Evolutionary conservation across 1,284 basidiomycete genomes (phyloP).

Genomic region (Ganoderma multipileum): DNA sequence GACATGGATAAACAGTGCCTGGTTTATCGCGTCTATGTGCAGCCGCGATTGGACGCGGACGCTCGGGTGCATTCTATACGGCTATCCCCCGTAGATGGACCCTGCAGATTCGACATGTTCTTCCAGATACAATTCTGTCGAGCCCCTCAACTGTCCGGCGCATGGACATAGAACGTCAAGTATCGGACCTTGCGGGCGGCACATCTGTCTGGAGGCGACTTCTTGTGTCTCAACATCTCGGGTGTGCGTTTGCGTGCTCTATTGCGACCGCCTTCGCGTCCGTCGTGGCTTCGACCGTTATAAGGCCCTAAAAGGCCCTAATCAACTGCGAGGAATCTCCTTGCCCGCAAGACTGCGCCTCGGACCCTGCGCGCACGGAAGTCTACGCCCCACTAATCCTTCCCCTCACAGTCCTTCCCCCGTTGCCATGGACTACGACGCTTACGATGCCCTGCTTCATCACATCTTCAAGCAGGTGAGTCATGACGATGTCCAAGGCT

Average conservation of each 20-base stretch:
- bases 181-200: not conserved
- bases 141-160: not conserved
- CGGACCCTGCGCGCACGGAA: not conserved
- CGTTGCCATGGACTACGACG: slow-evolving; percentile 71
- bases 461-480: slow-evolving; percentile 61
- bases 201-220: not conserved
- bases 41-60: slow-evolving; percentile 3
- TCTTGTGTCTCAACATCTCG: slow-evolving; percentile 11
- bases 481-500: slow-evolving; percentile 26
- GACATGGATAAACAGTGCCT: slow-evolving; percentile 9
- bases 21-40: not conserved
- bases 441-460: slow-evolving; percentile 74
- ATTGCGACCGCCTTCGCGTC: not conserved
- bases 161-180: slow-evolving; percentile 3
- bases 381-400: not conserved
- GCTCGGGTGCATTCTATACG: not conserved
- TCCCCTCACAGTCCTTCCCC: slow-evolving; percentile 1
- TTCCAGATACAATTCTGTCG: slow-evolving; percentile 7
- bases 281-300: slow-evolving; percentile 1
- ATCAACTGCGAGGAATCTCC: not conserved
- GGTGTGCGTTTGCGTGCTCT: slow-evolving; percentile 15
- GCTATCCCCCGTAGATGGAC: not conserved
- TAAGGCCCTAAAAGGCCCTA: not conserved
- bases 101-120: slow-evolving; percentile 7
- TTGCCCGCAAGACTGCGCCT: not conserved